These are phyloP conservation scores for Thuja plicata DNA, from an alignment of 83 land plant genomes.

Conservation along the genomic window DNA sequence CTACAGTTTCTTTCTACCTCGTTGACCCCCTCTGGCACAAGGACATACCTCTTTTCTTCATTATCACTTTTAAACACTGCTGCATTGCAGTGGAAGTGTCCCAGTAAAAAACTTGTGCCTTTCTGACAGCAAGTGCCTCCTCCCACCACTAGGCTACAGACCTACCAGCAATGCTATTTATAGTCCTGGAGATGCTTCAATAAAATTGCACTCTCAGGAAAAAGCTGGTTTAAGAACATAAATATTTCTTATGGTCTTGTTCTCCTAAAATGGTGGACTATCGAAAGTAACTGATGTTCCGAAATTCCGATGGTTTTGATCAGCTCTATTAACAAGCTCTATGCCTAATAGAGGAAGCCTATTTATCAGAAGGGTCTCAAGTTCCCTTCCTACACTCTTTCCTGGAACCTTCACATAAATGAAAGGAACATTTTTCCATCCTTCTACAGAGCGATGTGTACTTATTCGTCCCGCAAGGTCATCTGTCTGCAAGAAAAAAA, in stretches of 20 bases:
- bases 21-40: neutral
- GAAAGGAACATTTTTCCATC: constrained; percentile 57
- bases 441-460: constrained; percentile 68
- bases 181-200: neutral
- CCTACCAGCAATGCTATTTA: neutral
- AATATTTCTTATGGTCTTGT: neutral
- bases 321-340: constrained; percentile 67
- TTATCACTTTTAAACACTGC: neutral
- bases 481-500: constrained; percentile 65
- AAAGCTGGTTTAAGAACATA: neutral
- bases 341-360: constrained; percentile 71
- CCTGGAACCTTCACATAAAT: constrained; percentile 71
- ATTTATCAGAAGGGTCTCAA: constrained; percentile 89
- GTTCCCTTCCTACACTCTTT: constrained; percentile 83
- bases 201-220: neutral
- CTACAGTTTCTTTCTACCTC: neutral
- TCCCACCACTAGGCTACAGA: neutral
- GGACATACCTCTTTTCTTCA: neutral
- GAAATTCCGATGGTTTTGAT: constrained; percentile 89
- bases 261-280: constrained; percentile 5
- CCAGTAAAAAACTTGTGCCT: neutral
- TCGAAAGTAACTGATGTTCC: constrained; percentile 43
- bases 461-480: constrained; percentile 71
- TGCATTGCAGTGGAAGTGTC: neutral
- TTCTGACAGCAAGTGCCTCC: neutral